Evolutionary conservation across 2,329 filamentous ascomycete genomes (phyloP).

Genomic region (Phoma sp.): DNA sequence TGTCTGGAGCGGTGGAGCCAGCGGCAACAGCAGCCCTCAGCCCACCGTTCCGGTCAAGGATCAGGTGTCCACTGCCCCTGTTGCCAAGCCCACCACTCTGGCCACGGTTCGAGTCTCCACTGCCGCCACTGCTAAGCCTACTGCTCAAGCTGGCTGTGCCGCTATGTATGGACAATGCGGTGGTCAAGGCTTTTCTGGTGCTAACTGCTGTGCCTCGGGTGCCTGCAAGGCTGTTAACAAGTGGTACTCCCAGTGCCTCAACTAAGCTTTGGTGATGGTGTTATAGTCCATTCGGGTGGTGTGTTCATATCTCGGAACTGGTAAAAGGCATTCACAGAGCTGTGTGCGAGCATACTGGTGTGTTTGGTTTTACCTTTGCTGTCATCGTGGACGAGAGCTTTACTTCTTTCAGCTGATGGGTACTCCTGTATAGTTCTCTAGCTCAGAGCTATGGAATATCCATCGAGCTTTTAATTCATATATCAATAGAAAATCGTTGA

Average conservation of each 20-base stretch:
- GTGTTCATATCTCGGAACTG: not conserved
- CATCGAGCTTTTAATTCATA: too few relatives aligned
- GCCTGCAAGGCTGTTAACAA: constrained; percentile 25
- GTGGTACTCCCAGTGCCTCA: constrained; percentile 27
- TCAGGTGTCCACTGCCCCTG: constrained; percentile 11
- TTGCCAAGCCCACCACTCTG: constrained; percentile 9
- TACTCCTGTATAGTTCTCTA: too few relatives aligned
- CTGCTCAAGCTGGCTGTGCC: constrained; percentile 15
- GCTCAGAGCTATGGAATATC: too few relatives aligned
- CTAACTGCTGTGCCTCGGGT: constrained; percentile 24
- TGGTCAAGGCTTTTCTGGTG: constrained; percentile 21
- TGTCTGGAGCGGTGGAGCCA: constrained; percentile 23
- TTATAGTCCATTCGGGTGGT: not conserved
- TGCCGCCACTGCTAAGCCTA: not conserved
- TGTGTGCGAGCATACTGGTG: too few relatives aligned
- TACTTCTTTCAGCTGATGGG: too few relatives aligned
- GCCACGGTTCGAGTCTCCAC: not conserved
- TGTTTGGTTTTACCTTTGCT: too few relatives aligned
- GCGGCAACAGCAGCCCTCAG: constrained; percentile 3
- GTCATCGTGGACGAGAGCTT: too few relatives aligned
- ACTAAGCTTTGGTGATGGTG: not conserved
- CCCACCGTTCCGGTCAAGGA: constrained; percentile 17
- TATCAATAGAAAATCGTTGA: too few relatives aligned
- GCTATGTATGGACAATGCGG: constrained; percentile 24
- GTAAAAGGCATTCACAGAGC: too few relatives aligned